A percentile compares a stretch with the other conserved stretches of the same genome.
These are phyloP conservation scores for Scenedesmus sp. DNA, from an alignment of 163 green algal species.

Conservation along the genomic window DNA sequence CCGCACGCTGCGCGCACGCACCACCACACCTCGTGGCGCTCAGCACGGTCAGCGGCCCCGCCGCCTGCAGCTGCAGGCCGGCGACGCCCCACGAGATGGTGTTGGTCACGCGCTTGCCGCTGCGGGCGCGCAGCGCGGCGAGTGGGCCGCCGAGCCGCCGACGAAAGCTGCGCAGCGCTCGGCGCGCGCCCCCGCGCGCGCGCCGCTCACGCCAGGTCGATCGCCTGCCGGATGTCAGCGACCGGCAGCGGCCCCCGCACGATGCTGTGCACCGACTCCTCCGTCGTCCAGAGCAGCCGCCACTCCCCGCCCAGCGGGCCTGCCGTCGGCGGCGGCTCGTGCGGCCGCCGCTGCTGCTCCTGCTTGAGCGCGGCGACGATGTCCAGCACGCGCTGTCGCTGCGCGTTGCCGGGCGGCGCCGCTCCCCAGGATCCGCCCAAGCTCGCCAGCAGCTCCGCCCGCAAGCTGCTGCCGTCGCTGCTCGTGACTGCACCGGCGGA, in stretches of 20 bases:
- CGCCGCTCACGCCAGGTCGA: slow-evolving; percentile 11
- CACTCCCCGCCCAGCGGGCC: slow-evolving; percentile 7
- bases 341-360: neutral
- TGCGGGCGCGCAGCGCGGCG: slow-evolving; percentile 4
- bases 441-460: too few relatives aligned
- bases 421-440: too few relatives aligned
- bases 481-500: too few relatives aligned
- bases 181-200: too few relatives aligned
- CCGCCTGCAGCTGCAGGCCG: slow-evolving; percentile 28
- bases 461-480: too few relatives aligned
- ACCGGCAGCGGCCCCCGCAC: slow-evolving; percentile 28
- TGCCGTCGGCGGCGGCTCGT: slow-evolving; percentile 1
- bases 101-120: slow-evolving; percentile 31
- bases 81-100: neutral
- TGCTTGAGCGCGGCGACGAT: slow-evolving; percentile 10
- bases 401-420: too few relatives aligned
- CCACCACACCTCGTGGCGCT: slow-evolving; percentile 23
- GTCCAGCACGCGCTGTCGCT: neutral
- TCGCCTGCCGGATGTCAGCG: slow-evolving; percentile 20
- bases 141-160: too few relatives aligned
- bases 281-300: slow-evolving; percentile 36
- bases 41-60: slow-evolving; percentile 27
- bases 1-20: too few relatives aligned
- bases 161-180: too few relatives aligned
- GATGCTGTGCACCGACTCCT: slow-evolving; percentile 13